Evolutionary conservation across 257 asterid species (phyloP), one percentile per base, ranked within the genome.

Genomic region (Misopates orontium): DNA sequence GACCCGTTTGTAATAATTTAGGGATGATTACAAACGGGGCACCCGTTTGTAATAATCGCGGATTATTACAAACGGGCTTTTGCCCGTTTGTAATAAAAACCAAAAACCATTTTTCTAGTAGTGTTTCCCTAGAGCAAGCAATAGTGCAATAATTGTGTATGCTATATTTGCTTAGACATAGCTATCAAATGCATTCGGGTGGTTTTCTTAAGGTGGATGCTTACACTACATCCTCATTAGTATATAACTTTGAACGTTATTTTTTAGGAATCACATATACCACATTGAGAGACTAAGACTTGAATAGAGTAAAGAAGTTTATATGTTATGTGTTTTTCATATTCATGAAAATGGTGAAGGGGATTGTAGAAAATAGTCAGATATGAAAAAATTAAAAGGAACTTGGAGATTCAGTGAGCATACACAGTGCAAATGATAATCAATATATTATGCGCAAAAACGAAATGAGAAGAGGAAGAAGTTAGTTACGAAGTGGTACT

Each of bases 401-500:
- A 36, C 42, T 36, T 36, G 42, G 1, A 36, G 36, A 28, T 28
- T 28, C 36, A 2, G 36, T 6, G 6, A 2, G 52, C 52, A 47
- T 19, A 40, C 11, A 41, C 11, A 18, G 53, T 40, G 39, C n/a
- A 21, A 60, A 53, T 42, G 56, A n/a, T n/a, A n/a, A n/a, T n/a
- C n/a, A n/a, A n/a, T n/a, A n/a, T n/a, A n/a, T n/a, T n/a, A n/a
- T n/a, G n/a, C n/a, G n/a, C n/a, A n/a, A n/a, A 71, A 60, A 71
- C 64, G 62, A 71, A 59, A 24, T 11, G 65, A 57, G 22, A 36
- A 5, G 25, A 69, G 14, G 44, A 66, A 18, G 1, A 16, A 50
- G 66, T 60, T 67, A 36, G 13, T 48, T 45, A 71, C 82, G 16
- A 74, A 77, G 82, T 82, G 20, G 62, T 49, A 47, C 74, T 66